Conservation (phyloP, 2,329 filamentous ascomycete species). For the Acarospora socialis region DNA sequence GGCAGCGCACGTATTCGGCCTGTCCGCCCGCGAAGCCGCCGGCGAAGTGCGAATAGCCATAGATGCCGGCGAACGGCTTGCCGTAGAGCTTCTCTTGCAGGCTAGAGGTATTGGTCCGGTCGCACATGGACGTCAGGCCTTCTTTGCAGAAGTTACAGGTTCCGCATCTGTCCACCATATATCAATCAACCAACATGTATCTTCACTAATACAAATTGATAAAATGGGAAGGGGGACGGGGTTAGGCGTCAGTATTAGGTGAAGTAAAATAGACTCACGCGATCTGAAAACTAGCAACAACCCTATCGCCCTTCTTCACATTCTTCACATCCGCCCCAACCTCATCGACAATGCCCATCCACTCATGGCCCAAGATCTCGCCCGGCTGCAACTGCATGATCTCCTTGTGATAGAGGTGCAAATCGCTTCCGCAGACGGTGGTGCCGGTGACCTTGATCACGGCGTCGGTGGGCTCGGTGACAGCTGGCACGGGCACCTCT, state of each 20-base stretch:
- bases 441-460: conserved; percentile 38
- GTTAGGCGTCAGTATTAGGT: neutral
- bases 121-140: neutral
- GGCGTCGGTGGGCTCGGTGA: conserved; percentile 33
- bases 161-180: neutral
- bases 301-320: conserved; percentile 8
- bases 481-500: conserved; percentile 31
- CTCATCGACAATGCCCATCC: conserved; percentile 9
- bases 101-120: neutral
- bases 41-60: conserved; percentile 1
- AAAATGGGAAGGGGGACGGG: neutral
- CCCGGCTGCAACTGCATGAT: neutral
- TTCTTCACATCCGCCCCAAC: conserved; percentile 7
- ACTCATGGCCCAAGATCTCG: conserved; percentile 11
- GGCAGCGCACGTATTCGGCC: conserved; percentile 1
- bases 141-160: neutral
- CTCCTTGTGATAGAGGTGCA: conserved; percentile 7
- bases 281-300: conserved; percentile 5
- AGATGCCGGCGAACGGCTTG: conserved; percentile 3
- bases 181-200: neutral
- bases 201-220: neutral
- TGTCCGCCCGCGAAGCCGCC: conserved; percentile 1
- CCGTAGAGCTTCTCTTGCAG: conserved; percentile 4
- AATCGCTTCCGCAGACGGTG: conserved; percentile 8
- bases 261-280: conserved; percentile 4